Evolutionary conservation across 768 basidiomycete species (phyloP), one percentile per base, ranked within the genome.

Genomic region (Auricularia cornea): DNA sequence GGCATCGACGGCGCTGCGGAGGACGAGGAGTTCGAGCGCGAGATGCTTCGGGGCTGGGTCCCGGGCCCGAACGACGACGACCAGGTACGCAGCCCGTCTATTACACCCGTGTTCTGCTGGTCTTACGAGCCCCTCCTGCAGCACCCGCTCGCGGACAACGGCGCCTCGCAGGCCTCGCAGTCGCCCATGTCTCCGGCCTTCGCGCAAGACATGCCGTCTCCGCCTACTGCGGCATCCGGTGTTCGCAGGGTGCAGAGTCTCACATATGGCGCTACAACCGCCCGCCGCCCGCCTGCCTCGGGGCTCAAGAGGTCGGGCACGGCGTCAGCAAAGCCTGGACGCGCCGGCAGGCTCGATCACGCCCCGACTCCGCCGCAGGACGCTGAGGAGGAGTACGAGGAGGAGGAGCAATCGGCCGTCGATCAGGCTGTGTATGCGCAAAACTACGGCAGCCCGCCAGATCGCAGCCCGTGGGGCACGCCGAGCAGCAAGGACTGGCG

Each of bases 1-100:
- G 90, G 90, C 48, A 88, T 90, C 69, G 91, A 94, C 68, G 90
- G 87, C 68, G 91, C 92, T 30, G 68, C 41, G 35, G 69, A 68
- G 65, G 91, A 94, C 72, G 91, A 92, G 66, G 88, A 90, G 62
- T 94, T 92, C 92, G 89, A 90, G 72, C 77, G 80, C 51, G 84
- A 85, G 44, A 80, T 87, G 73, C 26, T 57, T 4, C 74, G 79
- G 23, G 82, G 80, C 74, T 75, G 83, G 72, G 76, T 78, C 14
- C 30, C 38, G 51, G 51, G 57, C 28, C 51, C 62, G 11, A 32
- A 35, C 32, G 52, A 59, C 54, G 78, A 84, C 64, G 87, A 86
- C 60, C 89, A 89, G 33, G 88, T 90, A 75, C 65, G 67, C 76
- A 70, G 28, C 28, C 63, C 33, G 48, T 59, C 18, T 62, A 66